A percentile compares a stretch with the other conserved stretches of the same genome.
Evolutionary conservation across 164 flowering plant species (phyloP).

Genomic region (Kalanchoe fedtschenkoi): DNA sequence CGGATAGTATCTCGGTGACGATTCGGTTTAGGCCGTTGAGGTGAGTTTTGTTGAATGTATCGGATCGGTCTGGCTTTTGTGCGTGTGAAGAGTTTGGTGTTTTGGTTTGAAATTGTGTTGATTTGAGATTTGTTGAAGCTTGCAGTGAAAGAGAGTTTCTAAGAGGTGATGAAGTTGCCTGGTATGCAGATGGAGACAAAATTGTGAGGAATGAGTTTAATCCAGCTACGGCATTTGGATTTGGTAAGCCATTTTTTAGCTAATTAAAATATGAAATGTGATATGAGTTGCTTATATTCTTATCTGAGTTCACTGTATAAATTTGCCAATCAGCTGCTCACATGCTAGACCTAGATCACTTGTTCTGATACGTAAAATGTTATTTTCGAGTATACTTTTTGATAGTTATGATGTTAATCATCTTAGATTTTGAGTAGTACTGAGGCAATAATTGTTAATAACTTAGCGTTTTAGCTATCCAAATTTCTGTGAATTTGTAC

Average conservation of each 20-base stretch:
- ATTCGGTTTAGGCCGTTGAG: slow-evolving; percentile 87
- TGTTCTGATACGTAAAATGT: not conserved
- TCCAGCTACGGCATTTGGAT: slow-evolving; percentile 84
- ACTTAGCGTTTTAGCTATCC: not conserved
- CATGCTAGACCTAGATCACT: not conserved
- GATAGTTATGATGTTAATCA: not conserved
- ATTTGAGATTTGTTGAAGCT: not conserved
- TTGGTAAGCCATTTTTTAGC: slow-evolving; percentile 47
- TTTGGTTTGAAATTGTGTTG: not conserved
- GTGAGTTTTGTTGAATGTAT: slow-evolving; percentile 28
- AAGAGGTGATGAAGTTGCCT: slow-evolving; percentile 86
- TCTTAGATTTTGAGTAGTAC: no score
- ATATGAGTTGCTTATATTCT: not conserved
- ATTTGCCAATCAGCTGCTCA: not conserved
- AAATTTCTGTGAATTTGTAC: not conserved
- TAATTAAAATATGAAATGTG: not conserved
- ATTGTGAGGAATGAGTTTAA: slow-evolving; percentile 77
- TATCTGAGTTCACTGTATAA: not conserved
- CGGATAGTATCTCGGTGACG: slow-evolving; percentile 86
- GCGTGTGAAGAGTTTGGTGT: not conserved
- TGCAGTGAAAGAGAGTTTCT: slow-evolving; percentile 84
- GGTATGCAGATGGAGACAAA: slow-evolving; percentile 94
- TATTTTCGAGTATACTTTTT: not conserved
- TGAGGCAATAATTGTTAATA: not conserved
- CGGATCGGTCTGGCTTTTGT: slow-evolving; percentile 13